Evolutionary conservation across 176 grass and related monocot species (phyloP).

Genomic region (Avena sativa): DNA sequence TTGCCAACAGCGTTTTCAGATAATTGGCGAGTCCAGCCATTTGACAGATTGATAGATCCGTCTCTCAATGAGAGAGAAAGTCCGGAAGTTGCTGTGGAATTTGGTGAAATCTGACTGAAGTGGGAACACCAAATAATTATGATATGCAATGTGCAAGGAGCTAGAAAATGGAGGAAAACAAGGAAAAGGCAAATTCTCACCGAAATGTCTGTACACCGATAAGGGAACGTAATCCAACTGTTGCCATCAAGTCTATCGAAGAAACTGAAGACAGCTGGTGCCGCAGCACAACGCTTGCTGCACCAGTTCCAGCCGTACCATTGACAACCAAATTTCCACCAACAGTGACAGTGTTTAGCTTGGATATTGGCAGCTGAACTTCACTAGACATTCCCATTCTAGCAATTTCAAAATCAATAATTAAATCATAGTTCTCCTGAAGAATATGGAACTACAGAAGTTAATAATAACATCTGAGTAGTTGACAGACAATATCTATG

Average conservation of each 20-base stretch:
- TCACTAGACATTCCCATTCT: constrained; percentile 94
- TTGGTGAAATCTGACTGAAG: constrained; percentile 88
- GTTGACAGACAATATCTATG: constrained; percentile 31
- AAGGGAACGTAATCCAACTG: constrained; percentile 86
- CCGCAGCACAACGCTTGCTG: constrained; percentile 67
- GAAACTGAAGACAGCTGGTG: constrained; percentile 76
- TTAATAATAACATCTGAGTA: constrained; percentile 32
- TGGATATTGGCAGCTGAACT: constrained; percentile 87
- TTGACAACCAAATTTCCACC: constrained; percentile 83
- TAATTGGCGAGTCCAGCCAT: constrained; percentile 92
- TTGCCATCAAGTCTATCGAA: constrained; percentile 85
- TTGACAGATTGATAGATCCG: constrained; percentile 91
- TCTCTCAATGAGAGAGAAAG: constrained; percentile 83
- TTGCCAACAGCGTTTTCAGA: constrained; percentile 81
- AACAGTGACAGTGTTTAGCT: constrained; percentile 64
- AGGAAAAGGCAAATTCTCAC: constrained; percentile 47
- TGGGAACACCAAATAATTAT: constrained; percentile 39
- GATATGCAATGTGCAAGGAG: constrained; percentile 35
- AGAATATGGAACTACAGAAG: constrained; percentile 33
- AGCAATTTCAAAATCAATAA: constrained; percentile 52
- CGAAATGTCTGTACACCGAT: constrained; percentile 67
- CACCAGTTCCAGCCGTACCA: constrained; percentile 70
- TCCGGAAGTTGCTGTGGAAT: constrained; percentile 88
- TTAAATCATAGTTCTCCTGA: constrained; percentile 37
- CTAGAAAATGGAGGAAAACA: constrained; percentile 17